Conservation (phyloP, 495 filamentous ascomycete species). For the Glonium stellatum region DNA sequence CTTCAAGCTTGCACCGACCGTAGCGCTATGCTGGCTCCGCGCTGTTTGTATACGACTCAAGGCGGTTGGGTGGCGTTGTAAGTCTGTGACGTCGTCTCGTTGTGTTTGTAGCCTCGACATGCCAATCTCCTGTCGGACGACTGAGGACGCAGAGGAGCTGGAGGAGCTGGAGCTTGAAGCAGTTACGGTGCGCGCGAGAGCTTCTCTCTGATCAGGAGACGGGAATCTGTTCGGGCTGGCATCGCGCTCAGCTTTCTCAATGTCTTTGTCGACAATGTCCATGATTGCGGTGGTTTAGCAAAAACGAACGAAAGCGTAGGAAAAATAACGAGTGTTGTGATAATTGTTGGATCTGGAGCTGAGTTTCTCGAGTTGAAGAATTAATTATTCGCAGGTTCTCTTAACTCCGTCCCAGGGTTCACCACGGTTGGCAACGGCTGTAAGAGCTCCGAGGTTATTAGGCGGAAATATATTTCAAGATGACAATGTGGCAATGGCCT, state of each 20-base stretch:
- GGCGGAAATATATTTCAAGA: no score
- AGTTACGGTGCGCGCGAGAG: conserved; percentile 23
- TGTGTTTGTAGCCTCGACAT: conserved; percentile 59
- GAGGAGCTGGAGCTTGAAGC: conserved; percentile 35
- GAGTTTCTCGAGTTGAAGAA: not conserved
- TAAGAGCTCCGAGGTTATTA: no score
- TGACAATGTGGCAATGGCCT: no score
- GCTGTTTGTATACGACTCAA: conserved; percentile 71
- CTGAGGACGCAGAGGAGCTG: conserved; percentile 45
- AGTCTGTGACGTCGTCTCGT: conserved; percentile 39
- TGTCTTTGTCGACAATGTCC: conserved; percentile 1
- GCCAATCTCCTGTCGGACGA: conserved; percentile 26
- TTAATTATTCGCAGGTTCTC: not conserved
- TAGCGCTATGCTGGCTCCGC: conserved; percentile 64
- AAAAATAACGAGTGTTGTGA: not conserved
- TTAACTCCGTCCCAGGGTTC: not conserved
- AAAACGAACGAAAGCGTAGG: not conserved
- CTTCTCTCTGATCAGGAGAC: conserved; percentile 7
- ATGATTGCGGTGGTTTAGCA: not conserved
- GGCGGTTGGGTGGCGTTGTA: conserved; percentile 69
- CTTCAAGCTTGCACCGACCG: conserved; percentile 55
- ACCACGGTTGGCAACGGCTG: not conserved
- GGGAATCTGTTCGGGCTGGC: conserved; percentile 5
- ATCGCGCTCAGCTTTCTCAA: conserved; percentile 10
- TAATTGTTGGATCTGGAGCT: not conserved